Conservation (phyloP, 441 rosid species). For the Manihot esculenta region DNA sequence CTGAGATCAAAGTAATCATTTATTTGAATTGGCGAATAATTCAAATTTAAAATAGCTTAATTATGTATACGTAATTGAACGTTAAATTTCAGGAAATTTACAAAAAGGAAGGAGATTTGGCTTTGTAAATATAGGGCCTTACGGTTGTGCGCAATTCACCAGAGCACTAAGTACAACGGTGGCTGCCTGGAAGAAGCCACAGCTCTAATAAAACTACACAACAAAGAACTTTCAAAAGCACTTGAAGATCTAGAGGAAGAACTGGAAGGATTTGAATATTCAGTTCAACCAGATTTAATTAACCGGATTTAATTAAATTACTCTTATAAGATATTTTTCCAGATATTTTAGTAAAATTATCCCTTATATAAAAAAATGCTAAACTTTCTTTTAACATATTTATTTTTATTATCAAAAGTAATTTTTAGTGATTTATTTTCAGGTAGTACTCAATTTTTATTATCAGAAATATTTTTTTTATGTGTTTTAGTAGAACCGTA, state of each 20-base stretch:
- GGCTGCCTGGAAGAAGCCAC: not conserved
- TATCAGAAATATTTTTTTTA: no score
- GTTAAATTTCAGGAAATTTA: conserved; percentile 6
- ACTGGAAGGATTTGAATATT: not conserved
- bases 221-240: not conserved
- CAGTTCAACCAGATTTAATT: no score
- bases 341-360: no score
- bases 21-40: not conserved
- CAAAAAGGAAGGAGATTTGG: conserved; percentile 8
- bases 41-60: not conserved
- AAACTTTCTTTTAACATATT: no score
- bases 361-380: no score
- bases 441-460: no score
- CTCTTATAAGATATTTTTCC: no score
- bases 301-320: no score
- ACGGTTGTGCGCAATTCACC: not conserved
- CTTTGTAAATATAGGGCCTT: not conserved
- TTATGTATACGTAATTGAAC: not conserved
- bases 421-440: no score
- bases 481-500: no score
- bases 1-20: not conserved
- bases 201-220: not conserved
- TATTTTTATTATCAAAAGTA: no score
- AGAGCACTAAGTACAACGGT: not conserved
- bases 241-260: not conserved